A percentile compares a stretch with the other conserved stretches of the same genome.
Conservation (phyloP, 176 grass and related monocot genomes). For the Carex littledalei region DNA sequence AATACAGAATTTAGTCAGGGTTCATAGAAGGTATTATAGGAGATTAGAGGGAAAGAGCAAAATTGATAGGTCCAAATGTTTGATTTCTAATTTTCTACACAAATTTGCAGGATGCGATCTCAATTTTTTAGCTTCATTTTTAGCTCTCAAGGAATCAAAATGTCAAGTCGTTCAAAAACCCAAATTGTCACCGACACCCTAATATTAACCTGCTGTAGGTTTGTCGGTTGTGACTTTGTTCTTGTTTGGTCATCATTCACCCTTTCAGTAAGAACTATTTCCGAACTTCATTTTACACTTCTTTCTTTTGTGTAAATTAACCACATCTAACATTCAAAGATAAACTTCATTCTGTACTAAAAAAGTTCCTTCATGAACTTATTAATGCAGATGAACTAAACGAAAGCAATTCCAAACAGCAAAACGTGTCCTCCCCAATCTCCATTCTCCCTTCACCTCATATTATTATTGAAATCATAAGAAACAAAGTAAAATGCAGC, state of each 20-base stretch:
- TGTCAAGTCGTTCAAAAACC: neutral
- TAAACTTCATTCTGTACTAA: neutral
- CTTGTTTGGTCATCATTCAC: neutral
- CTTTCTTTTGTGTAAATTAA: neutral
- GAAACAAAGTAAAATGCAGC: neutral
- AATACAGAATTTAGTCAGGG: neutral
- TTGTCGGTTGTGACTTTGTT: neutral
- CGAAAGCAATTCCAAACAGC: neutral
- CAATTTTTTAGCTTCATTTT: neutral
- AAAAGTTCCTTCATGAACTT: neutral
- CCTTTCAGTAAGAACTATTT: neutral
- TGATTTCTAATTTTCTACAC: neutral
- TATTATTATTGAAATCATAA: neutral
- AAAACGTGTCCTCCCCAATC: neutral
- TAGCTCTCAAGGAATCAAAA: neutral
- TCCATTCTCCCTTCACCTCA: neutral
- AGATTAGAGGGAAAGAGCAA: neutral
- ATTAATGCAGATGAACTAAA: neutral
- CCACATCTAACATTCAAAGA: neutral
- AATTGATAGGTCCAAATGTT: neutral
- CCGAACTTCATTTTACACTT: neutral
- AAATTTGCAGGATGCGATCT: neutral
- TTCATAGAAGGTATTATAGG: neutral
- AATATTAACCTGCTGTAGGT: neutral
- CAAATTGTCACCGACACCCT: neutral